Evolutionary conservation across 768 basidiomycete species (phyloP).

Genomic region (Mycena crocata): DNA sequence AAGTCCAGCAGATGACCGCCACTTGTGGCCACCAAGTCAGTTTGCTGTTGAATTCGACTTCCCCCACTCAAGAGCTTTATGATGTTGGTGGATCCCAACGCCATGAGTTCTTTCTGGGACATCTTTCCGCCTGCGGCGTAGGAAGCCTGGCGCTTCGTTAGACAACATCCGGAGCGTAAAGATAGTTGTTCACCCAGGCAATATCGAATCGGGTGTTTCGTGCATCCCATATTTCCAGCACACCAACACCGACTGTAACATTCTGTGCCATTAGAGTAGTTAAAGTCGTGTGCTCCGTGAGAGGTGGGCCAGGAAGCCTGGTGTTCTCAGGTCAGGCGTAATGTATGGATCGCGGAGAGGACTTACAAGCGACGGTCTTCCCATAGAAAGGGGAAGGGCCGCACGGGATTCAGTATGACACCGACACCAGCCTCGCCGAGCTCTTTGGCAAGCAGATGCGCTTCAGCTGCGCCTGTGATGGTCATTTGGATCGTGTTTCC

Average conservation of each 20-base stretch:
- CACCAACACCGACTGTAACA: conserved; percentile 79
- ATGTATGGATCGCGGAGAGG: background rate
- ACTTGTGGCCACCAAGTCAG: conserved; percentile 21
- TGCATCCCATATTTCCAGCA: conserved; percentile 74
- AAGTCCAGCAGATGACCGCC: conserved; percentile 31
- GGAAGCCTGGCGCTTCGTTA: conserved; percentile 43
- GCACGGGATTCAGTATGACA: conserved; percentile 73
- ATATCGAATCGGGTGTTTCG: conserved; percentile 84
- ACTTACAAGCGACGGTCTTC: conserved; percentile 43
- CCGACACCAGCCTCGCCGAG: conserved; percentile 72
- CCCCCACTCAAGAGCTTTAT: conserved; percentile 53
- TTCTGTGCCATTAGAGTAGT: conserved; percentile 71
- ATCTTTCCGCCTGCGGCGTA: conserved; percentile 41
- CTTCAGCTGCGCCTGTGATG: conserved; percentile 71
- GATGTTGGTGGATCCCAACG: conserved; percentile 61
- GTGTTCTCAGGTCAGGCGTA: background rate
- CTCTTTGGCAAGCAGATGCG: conserved; percentile 71
- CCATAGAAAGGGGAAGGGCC: conserved; percentile 77
- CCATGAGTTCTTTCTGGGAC: conserved; percentile 55
- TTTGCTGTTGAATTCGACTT: background rate
- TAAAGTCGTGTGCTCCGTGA: conserved; percentile 67
- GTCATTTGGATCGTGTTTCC: conserved; percentile 54
- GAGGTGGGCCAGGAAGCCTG: conserved; percentile 78
- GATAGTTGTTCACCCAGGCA: conserved; percentile 74
- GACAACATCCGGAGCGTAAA: conserved; percentile 45